Conservation (phyloP, 345 rosid species). For the Euphorbia lathyris region DNA sequence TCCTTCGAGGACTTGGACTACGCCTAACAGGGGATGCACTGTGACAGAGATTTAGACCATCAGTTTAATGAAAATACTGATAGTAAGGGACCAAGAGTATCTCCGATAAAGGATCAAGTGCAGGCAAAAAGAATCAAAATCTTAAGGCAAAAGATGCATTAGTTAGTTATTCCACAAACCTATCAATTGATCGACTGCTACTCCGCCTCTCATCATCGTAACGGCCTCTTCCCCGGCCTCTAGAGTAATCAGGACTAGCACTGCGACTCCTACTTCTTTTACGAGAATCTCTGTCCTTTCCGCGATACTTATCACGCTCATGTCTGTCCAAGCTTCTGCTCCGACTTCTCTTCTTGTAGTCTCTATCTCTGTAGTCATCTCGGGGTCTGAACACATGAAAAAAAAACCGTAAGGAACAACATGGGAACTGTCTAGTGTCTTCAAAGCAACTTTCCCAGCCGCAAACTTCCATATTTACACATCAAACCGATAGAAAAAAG, state of each 20-base stretch:
- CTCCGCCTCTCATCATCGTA: slow-evolving; percentile 45
- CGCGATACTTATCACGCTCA: slow-evolving; percentile 44
- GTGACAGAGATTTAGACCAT: not conserved
- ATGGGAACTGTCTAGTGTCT: not conserved
- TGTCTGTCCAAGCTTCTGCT: slow-evolving; percentile 49
- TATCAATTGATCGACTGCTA: slow-evolving; percentile 43
- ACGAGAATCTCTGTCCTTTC: slow-evolving; percentile 39
- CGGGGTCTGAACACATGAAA: slow-evolving; percentile 28
- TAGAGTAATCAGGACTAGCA: slow-evolving; percentile 46
- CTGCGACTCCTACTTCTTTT: slow-evolving; percentile 47
- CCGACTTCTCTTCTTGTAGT: slow-evolving; percentile 42
- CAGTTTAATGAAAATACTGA: not conserved
- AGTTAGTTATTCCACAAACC: slow-evolving; percentile 25
- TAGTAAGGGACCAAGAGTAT: not conserved
- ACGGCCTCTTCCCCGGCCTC: slow-evolving; percentile 41
- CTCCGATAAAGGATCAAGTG: not conserved
- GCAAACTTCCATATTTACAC: not conserved
- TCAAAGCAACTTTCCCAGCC: not conserved
- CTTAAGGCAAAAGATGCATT: not conserved
- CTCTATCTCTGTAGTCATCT: slow-evolving; percentile 47
- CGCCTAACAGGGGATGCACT: slow-evolving; percentile 43
- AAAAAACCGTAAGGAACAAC: not conserved
- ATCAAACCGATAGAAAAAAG: not conserved
- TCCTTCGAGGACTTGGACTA: slow-evolving; percentile 39
- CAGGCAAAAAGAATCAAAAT: not conserved